phyloP scores from a whole-genome alignment of 2,329 filamentous ascomycete genomes.

The Pseudocercospora ulei region DNA sequence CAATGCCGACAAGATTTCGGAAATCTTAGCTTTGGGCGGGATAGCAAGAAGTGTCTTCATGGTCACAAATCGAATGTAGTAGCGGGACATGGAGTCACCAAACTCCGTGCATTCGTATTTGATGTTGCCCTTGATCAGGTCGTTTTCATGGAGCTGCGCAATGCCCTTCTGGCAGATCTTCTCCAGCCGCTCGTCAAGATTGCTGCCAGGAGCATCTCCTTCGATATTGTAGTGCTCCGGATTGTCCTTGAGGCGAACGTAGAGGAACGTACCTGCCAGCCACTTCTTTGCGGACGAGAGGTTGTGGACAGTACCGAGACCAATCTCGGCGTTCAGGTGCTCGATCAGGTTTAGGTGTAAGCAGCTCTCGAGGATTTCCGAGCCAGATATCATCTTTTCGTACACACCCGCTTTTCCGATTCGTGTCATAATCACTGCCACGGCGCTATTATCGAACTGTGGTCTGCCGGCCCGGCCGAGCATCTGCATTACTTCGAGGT shows the following conservation, averaged over 20 bases:
- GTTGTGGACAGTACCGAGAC: conserved; percentile 60
- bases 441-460: conserved; percentile 67
- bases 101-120: conserved; percentile 58
- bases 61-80: conserved; percentile 69
- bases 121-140: conserved; percentile 46
- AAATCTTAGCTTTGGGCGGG: conserved; percentile 50
- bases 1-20: conserved; percentile 57
- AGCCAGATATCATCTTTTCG: conserved; percentile 61
- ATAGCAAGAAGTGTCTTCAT: conserved; percentile 63
- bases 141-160: conserved; percentile 50
- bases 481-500: conserved; percentile 86
- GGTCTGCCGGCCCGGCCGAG: conserved; percentile 72
- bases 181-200: conserved; percentile 56
- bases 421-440: conserved; percentile 70
- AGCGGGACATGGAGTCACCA: conserved; percentile 71
- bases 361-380: conserved; percentile 65
- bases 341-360: conserved; percentile 71
- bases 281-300: conserved; percentile 58
- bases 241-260: conserved; percentile 62
- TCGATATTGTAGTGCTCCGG: conserved; percentile 60
- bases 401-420: conserved; percentile 56
- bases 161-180: conserved; percentile 63
- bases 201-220: conserved; percentile 42
- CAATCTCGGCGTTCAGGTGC: conserved; percentile 75
- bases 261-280: conserved; percentile 69